Evolutionary conservation across 495 filamentous ascomycete genomes (phyloP).

Genomic region (Parachaetomium inaequale): DNA sequence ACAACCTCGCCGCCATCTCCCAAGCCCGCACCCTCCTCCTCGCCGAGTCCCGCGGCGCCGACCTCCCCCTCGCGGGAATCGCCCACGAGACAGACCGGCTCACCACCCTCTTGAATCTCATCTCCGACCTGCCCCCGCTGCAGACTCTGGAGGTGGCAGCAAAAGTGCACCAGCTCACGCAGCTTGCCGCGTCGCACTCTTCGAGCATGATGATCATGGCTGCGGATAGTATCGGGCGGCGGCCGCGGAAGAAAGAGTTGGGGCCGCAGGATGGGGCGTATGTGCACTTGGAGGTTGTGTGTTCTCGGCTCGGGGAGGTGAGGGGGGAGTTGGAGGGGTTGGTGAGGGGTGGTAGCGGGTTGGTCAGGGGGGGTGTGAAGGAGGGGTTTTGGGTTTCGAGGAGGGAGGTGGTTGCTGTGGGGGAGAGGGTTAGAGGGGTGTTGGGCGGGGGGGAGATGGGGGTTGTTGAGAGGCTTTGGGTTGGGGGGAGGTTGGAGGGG

Average conservation of each 20-base stretch:
- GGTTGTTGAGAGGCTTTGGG: constrained; percentile 6
- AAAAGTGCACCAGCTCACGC: constrained; percentile 5
- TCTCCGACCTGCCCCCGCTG: background rate
- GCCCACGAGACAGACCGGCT: background rate
- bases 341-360: constrained; percentile 11
- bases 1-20: background rate
- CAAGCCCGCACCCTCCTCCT: background rate
- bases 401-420: background rate
- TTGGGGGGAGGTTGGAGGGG: constrained; percentile 6
- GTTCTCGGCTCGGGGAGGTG: background rate
- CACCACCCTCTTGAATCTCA: background rate
- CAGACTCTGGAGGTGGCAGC: constrained; percentile 15
- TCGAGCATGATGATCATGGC: constrained; percentile 19
- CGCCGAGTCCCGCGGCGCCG: background rate
- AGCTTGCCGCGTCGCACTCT: background rate
- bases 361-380: constrained; percentile 4
- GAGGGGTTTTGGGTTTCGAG: constrained; percentile 13
- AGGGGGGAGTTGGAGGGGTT: constrained; percentile 4
- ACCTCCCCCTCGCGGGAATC: background rate
- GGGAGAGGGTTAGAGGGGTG: constrained; percentile 3
- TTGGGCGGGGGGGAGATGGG: constrained; percentile 11
- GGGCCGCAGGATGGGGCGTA: background rate
- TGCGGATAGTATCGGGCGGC: constrained; percentile 14
- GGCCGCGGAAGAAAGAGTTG: background rate
- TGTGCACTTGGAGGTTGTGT: constrained; percentile 15